Evolutionary conservation across 306 rosid species (phyloP), one percentile per base, ranked within the genome.

Genomic region (Rosa persica): DNA sequence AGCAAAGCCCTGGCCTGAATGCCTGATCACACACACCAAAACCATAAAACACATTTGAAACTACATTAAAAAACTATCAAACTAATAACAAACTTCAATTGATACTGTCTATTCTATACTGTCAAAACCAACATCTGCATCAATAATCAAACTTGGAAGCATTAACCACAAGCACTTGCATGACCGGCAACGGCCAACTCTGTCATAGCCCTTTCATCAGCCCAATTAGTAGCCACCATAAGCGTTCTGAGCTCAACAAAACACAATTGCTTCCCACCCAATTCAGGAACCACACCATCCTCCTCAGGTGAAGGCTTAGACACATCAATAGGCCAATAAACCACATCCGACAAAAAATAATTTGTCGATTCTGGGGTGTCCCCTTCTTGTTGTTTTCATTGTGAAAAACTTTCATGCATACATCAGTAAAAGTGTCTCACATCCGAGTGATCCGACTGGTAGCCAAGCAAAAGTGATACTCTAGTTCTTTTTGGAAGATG

Each of bases 161-260:
- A 55, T 34, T 34, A 80, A 67, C 40, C 17, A 65, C 27, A 70
- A 55, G 1, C 70, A 85, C 96, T 87, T 85, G 92, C 98, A 77
- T 92, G 97, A 73, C 98, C 98, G 60, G 97, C 98, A 85, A 95
- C 78, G 65, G 98, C 91, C 85, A 95, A 83, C 64, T 88, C 88
- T 16, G 77, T 85, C 96, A 88, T 89, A 11, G 91, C 88, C 72
- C 78, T 66, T 12, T 61, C 54, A 80, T 95, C 93, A 38, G 81
- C 85, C 98, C 98, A 92, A 77, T 92, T 91, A 10, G 97, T 80
- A 10, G 98, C 98, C 57, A 92, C 98, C 98, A 95, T 89, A 20
- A 95, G 85, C 57, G 97, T 89, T 65, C 98, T 80, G 7, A 95
- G 88, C 80, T 95, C 98, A 75, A 95, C 92, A 65, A 95, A 95